A percentile compares a stretch with the other conserved stretches of the same genome.
These are phyloP conservation scores for Tuber calosporum DNA, from an alignment of 495 filamentous ascomycete species.

Conservation along the genomic window DNA sequence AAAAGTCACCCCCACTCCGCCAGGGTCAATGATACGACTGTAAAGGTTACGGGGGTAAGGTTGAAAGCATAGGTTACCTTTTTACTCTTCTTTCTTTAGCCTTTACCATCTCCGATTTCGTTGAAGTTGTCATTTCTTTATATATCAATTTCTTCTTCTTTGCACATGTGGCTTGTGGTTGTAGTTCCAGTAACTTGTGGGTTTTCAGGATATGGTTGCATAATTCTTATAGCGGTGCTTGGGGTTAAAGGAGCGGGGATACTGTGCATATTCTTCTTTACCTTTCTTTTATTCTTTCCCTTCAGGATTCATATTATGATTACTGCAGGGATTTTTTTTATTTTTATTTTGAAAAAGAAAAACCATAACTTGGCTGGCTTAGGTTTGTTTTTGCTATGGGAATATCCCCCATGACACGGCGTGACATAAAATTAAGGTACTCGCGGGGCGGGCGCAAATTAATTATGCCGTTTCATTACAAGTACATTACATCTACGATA, in stretches of 20 bases:
- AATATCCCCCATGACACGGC: background rate
- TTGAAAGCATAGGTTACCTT: background rate
- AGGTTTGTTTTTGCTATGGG: background rate
- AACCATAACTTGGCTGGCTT: background rate
- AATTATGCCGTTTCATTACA: background rate
- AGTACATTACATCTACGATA: background rate
- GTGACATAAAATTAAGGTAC: background rate
- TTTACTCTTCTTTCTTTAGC: background rate
- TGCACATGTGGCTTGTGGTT: background rate
- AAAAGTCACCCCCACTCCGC: constrained; percentile 1
- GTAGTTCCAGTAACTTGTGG: background rate
- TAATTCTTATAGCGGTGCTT: constrained; percentile 1
- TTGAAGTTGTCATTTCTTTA: constrained; percentile 11
- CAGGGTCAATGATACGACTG: background rate
- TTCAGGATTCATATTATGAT: background rate
- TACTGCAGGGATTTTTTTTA: background rate
- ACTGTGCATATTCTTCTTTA: background rate
- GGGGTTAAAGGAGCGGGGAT: constrained; percentile 1
- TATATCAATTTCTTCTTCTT: background rate
- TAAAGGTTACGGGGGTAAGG: background rate
- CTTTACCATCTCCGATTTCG: background rate
- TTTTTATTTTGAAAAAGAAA: background rate
- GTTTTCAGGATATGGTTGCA: background rate
- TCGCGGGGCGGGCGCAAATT: background rate
- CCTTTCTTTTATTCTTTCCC: background rate